A percentile compares a stretch with the other conserved stretches of the same genome.
Evolutionary conservation across 2,329 filamentous ascomycete genomes (phyloP).

Genomic region (Epichloe gansuensis): DNA sequence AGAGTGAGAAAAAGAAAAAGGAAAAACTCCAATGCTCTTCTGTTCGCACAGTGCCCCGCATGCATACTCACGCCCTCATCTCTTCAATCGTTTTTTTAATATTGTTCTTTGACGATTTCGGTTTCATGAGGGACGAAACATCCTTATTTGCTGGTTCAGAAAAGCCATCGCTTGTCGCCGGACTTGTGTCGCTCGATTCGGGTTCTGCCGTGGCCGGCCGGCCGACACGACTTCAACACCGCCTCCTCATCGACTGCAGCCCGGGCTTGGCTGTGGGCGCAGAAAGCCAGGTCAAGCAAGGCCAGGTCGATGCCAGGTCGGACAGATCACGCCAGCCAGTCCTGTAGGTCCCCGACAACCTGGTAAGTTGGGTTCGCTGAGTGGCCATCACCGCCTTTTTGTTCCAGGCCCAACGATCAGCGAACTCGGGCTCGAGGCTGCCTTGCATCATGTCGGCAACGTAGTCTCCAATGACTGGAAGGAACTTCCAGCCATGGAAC

Average conservation of each 20-base stretch:
- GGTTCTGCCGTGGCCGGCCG: background rate
- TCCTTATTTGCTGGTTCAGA: too few species aligned
- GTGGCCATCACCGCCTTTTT: constrained; percentile 27
- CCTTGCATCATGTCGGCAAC: constrained; percentile 36
- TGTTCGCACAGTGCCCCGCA: background rate
- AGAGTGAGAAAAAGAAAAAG: background rate
- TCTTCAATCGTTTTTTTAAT: background rate
- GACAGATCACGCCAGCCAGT: constrained; percentile 20
- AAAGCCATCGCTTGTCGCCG: too few species aligned
- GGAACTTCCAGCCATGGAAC: constrained; percentile 54
- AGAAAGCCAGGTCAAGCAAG: constrained; percentile 13
- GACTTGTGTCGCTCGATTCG: background rate
- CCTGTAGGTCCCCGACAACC: constrained; percentile 27
- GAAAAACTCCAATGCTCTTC: background rate
- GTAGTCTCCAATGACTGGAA: constrained; percentile 50
- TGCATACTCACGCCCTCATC: background rate
- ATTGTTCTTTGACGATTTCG: too few species aligned
- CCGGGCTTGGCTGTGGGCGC: background rate
- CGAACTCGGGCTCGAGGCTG: constrained; percentile 25
- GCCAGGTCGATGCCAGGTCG: too few species aligned
- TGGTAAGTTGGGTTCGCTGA: constrained; percentile 31
- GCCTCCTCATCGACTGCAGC: background rate
- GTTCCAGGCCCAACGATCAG: constrained; percentile 34
- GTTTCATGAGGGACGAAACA: too few species aligned
- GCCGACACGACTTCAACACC: background rate